These are phyloP conservation scores for Jaltomata sinuosa DNA, from an alignment of 257 asterid species.

Conservation along the genomic window DNA sequence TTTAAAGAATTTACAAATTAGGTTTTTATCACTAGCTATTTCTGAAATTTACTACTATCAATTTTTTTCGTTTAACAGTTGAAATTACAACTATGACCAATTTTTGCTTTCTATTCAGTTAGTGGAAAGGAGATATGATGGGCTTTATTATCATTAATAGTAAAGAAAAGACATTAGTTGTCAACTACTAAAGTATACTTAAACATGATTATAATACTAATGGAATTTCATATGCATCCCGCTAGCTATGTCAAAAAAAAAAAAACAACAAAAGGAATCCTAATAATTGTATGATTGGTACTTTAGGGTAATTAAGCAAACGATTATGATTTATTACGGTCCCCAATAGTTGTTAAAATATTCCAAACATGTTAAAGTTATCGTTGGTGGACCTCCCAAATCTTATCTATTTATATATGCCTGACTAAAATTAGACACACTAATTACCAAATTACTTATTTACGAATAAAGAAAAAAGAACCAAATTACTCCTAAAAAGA, in stretches of 20 bases:
- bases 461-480: neutral
- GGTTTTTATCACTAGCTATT: neutral
- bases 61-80: neutral
- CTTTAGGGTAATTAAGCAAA: constrained; percentile 1
- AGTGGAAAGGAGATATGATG: neutral
- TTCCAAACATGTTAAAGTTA: constrained; percentile 6
- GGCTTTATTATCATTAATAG: neutral
- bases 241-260: neutral
- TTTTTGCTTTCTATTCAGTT: neutral
- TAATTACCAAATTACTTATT: neutral
- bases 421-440: neutral
- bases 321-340: constrained; percentile 2
- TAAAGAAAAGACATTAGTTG: neutral
- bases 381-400: constrained; percentile 8
- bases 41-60: neutral
- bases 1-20: neutral
- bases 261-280: neutral
- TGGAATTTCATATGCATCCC: constrained; percentile 6
- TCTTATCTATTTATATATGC: neutral
- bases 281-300: neutral
- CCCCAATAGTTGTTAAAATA: neutral
- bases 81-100: neutral
- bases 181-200: neutral
- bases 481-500: too few species aligned
- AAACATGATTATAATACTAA: constrained; percentile 5